phyloP scores from a whole-genome alignment of 2,329 filamentous ascomycete genomes.

The Chaetomiaceae sp. region DNA sequence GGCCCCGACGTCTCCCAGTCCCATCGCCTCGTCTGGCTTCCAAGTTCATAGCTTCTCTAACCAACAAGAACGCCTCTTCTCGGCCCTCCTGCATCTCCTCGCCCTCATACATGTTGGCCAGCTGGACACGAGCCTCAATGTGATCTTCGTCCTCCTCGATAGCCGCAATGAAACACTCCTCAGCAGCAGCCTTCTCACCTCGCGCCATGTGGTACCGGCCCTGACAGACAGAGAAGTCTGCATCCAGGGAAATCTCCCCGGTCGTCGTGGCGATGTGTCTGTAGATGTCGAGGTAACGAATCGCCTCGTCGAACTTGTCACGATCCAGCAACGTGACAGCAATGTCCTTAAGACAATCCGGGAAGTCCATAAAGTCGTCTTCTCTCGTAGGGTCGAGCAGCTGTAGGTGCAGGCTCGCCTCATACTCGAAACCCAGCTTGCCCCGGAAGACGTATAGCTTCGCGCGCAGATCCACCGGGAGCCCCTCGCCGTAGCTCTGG shows the following conservation, averaged over 20 bases:
- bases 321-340: slow-evolving; percentile 45
- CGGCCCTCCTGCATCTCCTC: slow-evolving; percentile 53
- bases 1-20: slow-evolving; percentile 24
- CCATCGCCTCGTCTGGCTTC: slow-evolving; percentile 39
- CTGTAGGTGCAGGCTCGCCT: slow-evolving; percentile 68
- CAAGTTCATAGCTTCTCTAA: slow-evolving; percentile 69
- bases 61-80: slow-evolving; percentile 71
- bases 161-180: slow-evolving; percentile 71
- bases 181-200: slow-evolving; percentile 62
- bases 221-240: slow-evolving; percentile 50
- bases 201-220: slow-evolving; percentile 66
- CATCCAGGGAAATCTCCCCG: slow-evolving; percentile 37
- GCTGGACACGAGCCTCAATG: slow-evolving; percentile 70
- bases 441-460: slow-evolving; percentile 83
- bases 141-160: slow-evolving; percentile 67
- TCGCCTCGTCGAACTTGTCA: slow-evolving; percentile 38
- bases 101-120: slow-evolving; percentile 81
- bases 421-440: slow-evolving; percentile 60
- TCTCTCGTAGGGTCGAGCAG: slow-evolving; percentile 64
- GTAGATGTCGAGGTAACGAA: slow-evolving; percentile 55
- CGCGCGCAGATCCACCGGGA: slow-evolving; percentile 77
- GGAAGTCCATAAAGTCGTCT: slow-evolving; percentile 58
- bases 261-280: slow-evolving; percentile 44
- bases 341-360: slow-evolving; percentile 72
- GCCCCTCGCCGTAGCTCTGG: slow-evolving; percentile 63